phyloP scores from a whole-genome alignment of 495 filamentous ascomycete genomes.

The Polyplosphaeria fusca region DNA sequence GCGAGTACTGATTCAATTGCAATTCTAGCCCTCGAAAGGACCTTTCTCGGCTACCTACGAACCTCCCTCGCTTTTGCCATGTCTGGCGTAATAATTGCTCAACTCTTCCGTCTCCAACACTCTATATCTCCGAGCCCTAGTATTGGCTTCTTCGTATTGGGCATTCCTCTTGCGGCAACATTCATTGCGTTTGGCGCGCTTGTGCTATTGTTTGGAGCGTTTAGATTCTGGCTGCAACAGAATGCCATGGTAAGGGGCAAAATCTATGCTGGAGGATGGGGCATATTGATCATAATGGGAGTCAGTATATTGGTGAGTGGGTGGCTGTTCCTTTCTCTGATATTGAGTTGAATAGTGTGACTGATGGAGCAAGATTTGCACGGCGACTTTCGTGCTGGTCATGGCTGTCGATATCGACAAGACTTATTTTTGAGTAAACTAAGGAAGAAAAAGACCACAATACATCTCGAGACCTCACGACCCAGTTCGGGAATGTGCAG shows the following conservation, averaged over 20 bases:
- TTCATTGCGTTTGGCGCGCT: constrained; percentile 59
- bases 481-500: too few relatives aligned
- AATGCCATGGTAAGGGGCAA: constrained; percentile 63
- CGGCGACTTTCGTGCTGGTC: constrained; percentile 21
- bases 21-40: constrained; percentile 67
- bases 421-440: constrained; percentile 16
- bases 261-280: constrained; percentile 65
- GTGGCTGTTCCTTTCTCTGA: constrained; percentile 17
- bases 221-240: constrained; percentile 69
- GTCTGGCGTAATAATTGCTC: constrained; percentile 61
- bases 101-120: constrained; percentile 68
- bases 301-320: constrained; percentile 52
- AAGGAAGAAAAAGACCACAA: too few relatives aligned
- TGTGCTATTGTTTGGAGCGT: constrained; percentile 56
- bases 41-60: constrained; percentile 73
- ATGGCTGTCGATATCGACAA: constrained; percentile 25
- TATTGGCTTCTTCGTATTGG: constrained; percentile 61
- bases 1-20: neutral
- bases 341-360: constrained; percentile 3
- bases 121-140: constrained; percentile 37
- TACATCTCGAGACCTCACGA: too few relatives aligned
- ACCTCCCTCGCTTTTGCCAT: constrained; percentile 69
- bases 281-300: constrained; percentile 56
- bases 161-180: constrained; percentile 60
- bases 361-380: constrained; percentile 20